Evolutionary conservation across 306 rosid genomes (phyloP).

Genomic region (Begonia masoniana): DNA sequence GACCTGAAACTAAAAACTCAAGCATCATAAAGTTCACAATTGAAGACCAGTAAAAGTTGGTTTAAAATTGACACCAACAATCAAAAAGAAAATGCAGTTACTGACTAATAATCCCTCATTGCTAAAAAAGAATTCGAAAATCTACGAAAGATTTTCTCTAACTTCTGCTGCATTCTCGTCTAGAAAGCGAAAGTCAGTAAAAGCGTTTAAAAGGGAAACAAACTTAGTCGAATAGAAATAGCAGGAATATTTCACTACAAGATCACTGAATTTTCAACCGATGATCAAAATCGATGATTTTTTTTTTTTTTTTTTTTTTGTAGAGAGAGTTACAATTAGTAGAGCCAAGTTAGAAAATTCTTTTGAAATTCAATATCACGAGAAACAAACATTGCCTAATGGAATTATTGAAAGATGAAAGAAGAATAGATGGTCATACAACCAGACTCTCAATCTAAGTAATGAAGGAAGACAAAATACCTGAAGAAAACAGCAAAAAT

Average conservation of each 20-base stretch:
- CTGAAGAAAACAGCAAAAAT: not conserved
- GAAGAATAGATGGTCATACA: too few relatives aligned
- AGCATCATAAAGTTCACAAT: not conserved
- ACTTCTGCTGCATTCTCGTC: too few relatives aligned
- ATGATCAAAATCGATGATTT: too few relatives aligned
- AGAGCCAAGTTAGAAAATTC: too few relatives aligned
- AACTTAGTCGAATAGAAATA: not conserved
- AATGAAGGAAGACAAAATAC: not conserved
- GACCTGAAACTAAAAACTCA: not conserved
- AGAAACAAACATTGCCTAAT: too few relatives aligned
- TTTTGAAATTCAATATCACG: too few relatives aligned
- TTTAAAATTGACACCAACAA: not conserved
- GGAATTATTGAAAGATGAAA: too few relatives aligned
- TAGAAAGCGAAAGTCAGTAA: too few relatives aligned
- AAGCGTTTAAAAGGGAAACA: not conserved
- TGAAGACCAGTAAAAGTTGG: not conserved
- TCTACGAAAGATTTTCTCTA: too few relatives aligned
- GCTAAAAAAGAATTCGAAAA: not conserved
- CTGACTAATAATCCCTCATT: not conserved
- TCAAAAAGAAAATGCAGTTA: not conserved
- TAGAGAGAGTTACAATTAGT: too few relatives aligned
- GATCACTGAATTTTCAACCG: not conserved
- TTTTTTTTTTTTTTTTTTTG: too few relatives aligned
- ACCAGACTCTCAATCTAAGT: too few relatives aligned
- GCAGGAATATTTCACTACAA: not conserved